Evolutionary conservation across 371 early-diverging fungal species (phyloP).

Genomic region (Actinomortierella wolfii): DNA sequence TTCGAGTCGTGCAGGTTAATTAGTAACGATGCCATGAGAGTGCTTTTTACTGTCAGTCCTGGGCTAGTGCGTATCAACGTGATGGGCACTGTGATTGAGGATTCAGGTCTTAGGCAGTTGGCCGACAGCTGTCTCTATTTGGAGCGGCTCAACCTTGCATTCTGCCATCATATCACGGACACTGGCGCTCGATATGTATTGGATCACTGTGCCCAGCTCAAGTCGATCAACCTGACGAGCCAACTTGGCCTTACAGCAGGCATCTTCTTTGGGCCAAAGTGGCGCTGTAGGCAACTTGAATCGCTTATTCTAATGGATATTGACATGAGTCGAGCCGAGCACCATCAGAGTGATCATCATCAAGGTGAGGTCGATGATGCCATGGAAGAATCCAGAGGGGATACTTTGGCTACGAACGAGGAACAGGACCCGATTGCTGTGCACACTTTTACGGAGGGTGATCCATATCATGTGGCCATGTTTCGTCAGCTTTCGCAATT

Average conservation of each 20-base stretch:
- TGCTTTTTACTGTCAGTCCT: constrained; percentile 13
- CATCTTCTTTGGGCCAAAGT: constrained; percentile 1
- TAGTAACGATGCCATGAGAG: constrained; percentile 6
- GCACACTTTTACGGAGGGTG: too few species aligned
- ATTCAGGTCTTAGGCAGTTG: constrained; percentile 16
- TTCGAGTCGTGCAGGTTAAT: constrained; percentile 41
- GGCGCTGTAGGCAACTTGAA: constrained; percentile 23
- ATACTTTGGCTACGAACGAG: too few species aligned
- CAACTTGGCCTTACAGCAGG: too few species aligned
- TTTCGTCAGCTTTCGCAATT: constrained; percentile 31
- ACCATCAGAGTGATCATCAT: background rate
- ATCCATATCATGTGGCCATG: constrained; percentile 30
- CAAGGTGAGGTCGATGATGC: background rate
- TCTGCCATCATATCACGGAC: constrained; percentile 26
- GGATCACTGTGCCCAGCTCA: too few species aligned
- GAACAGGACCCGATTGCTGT: too few species aligned
- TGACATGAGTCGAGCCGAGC: constrained; percentile 22
- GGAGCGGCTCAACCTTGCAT: constrained; percentile 22
- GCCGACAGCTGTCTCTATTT: constrained; percentile 15
- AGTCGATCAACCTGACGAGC: too few species aligned
- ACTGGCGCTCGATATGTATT: too few species aligned
- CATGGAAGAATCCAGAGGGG: too few species aligned
- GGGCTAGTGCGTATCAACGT: constrained; percentile 31
- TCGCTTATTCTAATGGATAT: constrained; percentile 28
- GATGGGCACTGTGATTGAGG: constrained; percentile 23